Percentiles rank a stretch among this genome's conserved stretches.
These are phyloP conservation scores for Nepenthes alata DNA, from an alignment of 179 eudicot species.

Conservation along the genomic window DNA sequence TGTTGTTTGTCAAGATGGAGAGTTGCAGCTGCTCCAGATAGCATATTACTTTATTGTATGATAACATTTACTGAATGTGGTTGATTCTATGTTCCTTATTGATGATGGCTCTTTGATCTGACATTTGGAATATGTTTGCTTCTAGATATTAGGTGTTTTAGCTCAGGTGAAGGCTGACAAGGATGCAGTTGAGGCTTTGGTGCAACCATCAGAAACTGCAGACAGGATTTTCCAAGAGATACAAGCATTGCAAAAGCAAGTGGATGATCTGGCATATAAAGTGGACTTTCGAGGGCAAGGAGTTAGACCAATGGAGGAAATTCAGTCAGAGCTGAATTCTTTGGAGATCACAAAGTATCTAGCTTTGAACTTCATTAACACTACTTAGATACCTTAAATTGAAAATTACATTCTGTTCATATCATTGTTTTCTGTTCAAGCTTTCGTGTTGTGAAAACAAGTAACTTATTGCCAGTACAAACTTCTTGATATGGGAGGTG, in stretches of 20 bases:
- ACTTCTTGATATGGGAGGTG: neutral
- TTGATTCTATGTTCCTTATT: neutral
- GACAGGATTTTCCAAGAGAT: slow-evolving; percentile 59
- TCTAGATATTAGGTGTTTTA: slow-evolving; percentile 64
- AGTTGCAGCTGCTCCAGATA: neutral
- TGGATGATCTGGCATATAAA: slow-evolving; percentile 53
- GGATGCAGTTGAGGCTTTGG: slow-evolving; percentile 59
- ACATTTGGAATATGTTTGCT: slow-evolving; percentile 7
- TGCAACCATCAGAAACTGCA: slow-evolving; percentile 59
- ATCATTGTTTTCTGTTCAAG: neutral
- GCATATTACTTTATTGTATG: neutral
- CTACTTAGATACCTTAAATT: neutral
- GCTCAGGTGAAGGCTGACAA: slow-evolving; percentile 87
- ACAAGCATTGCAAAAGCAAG: slow-evolving; percentile 36
- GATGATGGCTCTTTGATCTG: slow-evolving; percentile 4
- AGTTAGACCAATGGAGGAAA: slow-evolving; percentile 54
- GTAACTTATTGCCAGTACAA: too few species aligned
- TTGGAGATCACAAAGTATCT: slow-evolving; percentile 50
- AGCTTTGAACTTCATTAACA: slow-evolving; percentile 6
- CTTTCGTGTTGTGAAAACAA: too few species aligned
- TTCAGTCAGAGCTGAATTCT: slow-evolving; percentile 42
- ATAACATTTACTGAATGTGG: neutral
- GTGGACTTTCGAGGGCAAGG: slow-evolving; percentile 54
- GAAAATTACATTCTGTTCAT: neutral
- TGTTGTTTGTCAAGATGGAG: neutral